Evolutionary conservation across 306 rosid species (phyloP).

Genomic region (Bauhinia variegata): DNA sequence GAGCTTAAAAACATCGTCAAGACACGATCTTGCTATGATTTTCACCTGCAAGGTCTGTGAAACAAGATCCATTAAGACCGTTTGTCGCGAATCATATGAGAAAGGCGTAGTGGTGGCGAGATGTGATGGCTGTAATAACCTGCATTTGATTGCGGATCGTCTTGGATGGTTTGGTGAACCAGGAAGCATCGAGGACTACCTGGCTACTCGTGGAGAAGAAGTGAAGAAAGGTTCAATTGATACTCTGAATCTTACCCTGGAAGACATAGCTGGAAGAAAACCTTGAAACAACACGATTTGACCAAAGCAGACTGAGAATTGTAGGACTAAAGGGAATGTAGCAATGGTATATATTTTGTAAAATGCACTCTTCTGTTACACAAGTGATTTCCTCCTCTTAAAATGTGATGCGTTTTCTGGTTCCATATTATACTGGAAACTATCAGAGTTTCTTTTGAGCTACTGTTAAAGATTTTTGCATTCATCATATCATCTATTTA

Average conservation of each 20-base stretch:
- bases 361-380: too few species aligned
- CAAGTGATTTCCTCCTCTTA: too few species aligned
- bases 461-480: too few species aligned
- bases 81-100: slow-evolving; percentile 78
- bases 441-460: too few species aligned
- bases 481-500: too few species aligned
- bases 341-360: neutral
- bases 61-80: slow-evolving; percentile 81
- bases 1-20: slow-evolving; percentile 67
- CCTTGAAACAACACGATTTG: slow-evolving; percentile 25
- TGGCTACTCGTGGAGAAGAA: slow-evolving; percentile 86
- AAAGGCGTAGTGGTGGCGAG: slow-evolving; percentile 88
- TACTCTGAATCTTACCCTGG: slow-evolving; percentile 72
- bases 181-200: slow-evolving; percentile 69
- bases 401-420: too few species aligned
- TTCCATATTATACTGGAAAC: too few species aligned
- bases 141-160: slow-evolving; percentile 81
- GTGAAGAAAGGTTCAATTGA: slow-evolving; percentile 70
- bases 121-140: slow-evolving; percentile 78
- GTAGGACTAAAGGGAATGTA: slow-evolving; percentile 7
- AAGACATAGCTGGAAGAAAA: slow-evolving; percentile 74
- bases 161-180: slow-evolving; percentile 93
- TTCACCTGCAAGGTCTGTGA: slow-evolving; percentile 95
- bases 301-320: neutral
- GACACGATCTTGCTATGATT: slow-evolving; percentile 92